These are phyloP conservation scores for Notholithocarpus densiflorus DNA, from an alignment of 306 rosid species.

Conservation along the genomic window DNA sequence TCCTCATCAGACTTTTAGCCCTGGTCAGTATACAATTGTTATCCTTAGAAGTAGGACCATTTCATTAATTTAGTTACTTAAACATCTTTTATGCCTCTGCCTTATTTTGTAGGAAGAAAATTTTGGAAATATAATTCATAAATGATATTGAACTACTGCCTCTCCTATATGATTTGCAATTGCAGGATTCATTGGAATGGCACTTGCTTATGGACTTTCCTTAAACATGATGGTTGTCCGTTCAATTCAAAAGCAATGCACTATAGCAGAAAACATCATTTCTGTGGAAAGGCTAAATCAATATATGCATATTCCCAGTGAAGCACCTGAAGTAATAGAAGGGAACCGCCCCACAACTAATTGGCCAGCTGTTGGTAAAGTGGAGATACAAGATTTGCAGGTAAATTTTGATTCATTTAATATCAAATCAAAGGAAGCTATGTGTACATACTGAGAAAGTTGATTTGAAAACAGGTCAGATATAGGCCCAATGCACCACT, in stretches of 20 bases:
- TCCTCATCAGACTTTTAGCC: constrained; percentile 56
- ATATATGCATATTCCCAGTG: constrained; percentile 71
- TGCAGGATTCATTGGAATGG: constrained; percentile 79
- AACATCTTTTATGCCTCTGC: background rate
- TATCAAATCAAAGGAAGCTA: no score
- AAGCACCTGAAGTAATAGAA: constrained; percentile 61
- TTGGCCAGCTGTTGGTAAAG: constrained; percentile 71
- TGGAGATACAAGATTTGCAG: constrained; percentile 62
- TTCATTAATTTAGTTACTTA: background rate
- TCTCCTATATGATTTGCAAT: background rate
- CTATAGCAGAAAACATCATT: constrained; percentile 57
- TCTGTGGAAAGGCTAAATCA: constrained; percentile 80
- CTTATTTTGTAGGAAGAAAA: background rate
- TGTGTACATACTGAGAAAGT: background rate
- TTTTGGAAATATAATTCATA: background rate
- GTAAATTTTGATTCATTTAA: constrained; percentile 14
- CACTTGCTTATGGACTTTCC: constrained; percentile 82
- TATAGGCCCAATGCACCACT: constrained; percentile 43
- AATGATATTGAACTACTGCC: background rate
- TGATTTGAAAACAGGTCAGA: constrained; percentile 33
- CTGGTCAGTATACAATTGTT: constrained; percentile 41
- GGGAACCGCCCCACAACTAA: constrained; percentile 54
- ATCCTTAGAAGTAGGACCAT: background rate
- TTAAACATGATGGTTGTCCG: constrained; percentile 44
- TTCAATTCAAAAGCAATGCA: constrained; percentile 67